Evolutionary conservation across 306 rosid genomes (phyloP).

Genomic region (Rosa chinensis): DNA sequence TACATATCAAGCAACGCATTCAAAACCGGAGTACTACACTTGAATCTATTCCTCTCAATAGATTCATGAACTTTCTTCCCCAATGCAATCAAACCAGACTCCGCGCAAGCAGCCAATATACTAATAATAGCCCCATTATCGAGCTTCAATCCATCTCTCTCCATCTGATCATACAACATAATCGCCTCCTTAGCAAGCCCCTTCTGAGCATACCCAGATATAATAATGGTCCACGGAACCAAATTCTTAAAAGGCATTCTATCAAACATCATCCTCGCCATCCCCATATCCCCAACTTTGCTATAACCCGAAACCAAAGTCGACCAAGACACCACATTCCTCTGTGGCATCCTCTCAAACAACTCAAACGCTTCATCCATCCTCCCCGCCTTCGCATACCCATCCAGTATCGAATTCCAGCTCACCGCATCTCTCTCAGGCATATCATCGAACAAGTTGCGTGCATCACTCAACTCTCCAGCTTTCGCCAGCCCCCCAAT

Average conservation of each 20-base stretch:
- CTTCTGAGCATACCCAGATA: conserved; percentile 79
- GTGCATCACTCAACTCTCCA: conserved; percentile 48
- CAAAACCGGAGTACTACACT: conserved; percentile 58
- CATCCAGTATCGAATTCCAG: conserved; percentile 87
- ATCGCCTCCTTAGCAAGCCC: conserved; percentile 60
- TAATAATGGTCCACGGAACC: conserved; percentile 77
- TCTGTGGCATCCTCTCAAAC: conserved; percentile 67
- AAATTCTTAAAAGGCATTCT: conserved; percentile 64
- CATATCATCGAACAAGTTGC: conserved; percentile 68
- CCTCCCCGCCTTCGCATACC: conserved; percentile 53
- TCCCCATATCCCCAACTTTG: conserved; percentile 64
- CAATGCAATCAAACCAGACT: conserved; percentile 67
- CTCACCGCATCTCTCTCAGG: conserved; percentile 68
- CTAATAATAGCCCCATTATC: conserved; percentile 61
- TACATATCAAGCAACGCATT: conserved; percentile 85
- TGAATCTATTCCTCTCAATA: conserved; percentile 44
- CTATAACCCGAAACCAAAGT: conserved; percentile 70
- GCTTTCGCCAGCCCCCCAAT: conserved; percentile 56
- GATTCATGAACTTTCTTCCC: conserved; percentile 68
- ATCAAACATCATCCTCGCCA: conserved; percentile 72
- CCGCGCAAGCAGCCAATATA: conserved; percentile 68
- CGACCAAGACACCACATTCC: conserved; percentile 79
- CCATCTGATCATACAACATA: conserved; percentile 60
- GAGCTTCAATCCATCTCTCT: conserved; percentile 51
- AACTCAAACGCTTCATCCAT: conserved; percentile 62